These are phyloP conservation scores for Dalbergia oliveri DNA, from an alignment of 306 rosid genomes.

Conservation along the genomic window DNA sequence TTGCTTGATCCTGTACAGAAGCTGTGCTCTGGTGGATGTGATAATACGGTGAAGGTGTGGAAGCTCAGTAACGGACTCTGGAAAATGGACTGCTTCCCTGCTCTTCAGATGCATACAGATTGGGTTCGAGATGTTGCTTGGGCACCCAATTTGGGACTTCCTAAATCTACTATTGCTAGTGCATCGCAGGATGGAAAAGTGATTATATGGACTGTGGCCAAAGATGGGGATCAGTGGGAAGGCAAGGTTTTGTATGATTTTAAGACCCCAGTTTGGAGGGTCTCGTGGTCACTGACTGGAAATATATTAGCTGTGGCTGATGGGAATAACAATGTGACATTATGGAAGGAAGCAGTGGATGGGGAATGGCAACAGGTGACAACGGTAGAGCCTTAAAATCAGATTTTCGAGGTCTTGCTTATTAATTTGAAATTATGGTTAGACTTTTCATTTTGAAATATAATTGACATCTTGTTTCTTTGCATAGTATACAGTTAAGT, in stretches of 20 bases:
- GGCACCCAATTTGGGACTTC: constrained; percentile 93
- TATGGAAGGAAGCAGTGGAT: constrained; percentile 89
- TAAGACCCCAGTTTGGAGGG: constrained; percentile 83
- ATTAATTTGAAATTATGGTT: constrained; percentile 50
- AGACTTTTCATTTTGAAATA: constrained; percentile 48
- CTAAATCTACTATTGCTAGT: constrained; percentile 85
- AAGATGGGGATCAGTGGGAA: constrained; percentile 94
- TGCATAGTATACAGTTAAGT: constrained; percentile 43
- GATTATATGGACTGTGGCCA: constrained; percentile 83
- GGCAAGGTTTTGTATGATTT: constrained; percentile 82
- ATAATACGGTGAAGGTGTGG: constrained; percentile 88
- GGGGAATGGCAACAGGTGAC: constrained; percentile 95
- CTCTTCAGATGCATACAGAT: constrained; percentile 85
- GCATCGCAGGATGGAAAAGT: constrained; percentile 86
- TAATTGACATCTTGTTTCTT: constrained; percentile 39
- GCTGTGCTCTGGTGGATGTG: constrained; percentile 92
- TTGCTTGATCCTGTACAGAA: constrained; percentile 84
- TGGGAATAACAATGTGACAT: constrained; percentile 79
- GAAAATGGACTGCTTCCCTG: constrained; percentile 94
- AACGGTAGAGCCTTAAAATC: constrained; percentile 75
- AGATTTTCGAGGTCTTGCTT: constrained; percentile 38
- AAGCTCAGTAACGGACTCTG: constrained; percentile 77
- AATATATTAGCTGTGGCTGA: constrained; percentile 90
- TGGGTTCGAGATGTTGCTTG: constrained; percentile 94
- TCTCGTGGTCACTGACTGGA: constrained; percentile 90